phyloP scores from a whole-genome alignment of 1,284 basidiomycete genomes.

The Marasmius oreades region DNA sequence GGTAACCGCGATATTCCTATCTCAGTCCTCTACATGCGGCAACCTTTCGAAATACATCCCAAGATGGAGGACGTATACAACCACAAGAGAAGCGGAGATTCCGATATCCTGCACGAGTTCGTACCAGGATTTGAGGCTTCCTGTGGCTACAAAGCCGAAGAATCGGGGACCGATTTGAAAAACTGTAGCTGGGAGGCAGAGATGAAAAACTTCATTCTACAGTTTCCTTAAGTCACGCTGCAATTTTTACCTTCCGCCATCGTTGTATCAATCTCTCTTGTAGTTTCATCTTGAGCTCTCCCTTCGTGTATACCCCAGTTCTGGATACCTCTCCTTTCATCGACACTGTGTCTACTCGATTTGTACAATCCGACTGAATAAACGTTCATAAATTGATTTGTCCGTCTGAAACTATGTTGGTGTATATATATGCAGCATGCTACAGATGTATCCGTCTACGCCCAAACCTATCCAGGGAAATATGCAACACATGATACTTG shows the following conservation, averaged over 20 bases:
- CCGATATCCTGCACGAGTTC: neutral
- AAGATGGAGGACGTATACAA: neutral
- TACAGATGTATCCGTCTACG: neutral
- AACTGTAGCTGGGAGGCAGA: conserved; percentile 56
- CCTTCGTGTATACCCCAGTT: no score
- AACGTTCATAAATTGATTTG: no score
- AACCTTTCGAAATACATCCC: conserved; percentile 10
- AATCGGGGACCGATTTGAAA: conserved; percentile 25
- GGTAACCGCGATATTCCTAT: neutral
- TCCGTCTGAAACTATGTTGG: no score
- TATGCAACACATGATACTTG: neutral
- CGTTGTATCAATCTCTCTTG: neutral
- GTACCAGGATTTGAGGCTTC: neutral
- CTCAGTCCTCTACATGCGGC: neutral
- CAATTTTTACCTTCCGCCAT: neutral
- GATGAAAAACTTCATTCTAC: conserved; percentile 62
- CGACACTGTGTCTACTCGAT: neutral
- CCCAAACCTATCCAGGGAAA: neutral
- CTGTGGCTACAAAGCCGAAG: conserved; percentile 21
- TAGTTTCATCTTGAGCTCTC: no score
- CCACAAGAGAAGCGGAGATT: neutral
- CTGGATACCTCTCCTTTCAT: neutral
- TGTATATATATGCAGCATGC: no score
- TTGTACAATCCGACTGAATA: neutral
- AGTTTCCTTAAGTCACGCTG: conserved; percentile 46